These are phyloP conservation scores for Hibiscus mutabilis DNA, from an alignment of 345 rosid genomes.

Conservation along the genomic window DNA sequence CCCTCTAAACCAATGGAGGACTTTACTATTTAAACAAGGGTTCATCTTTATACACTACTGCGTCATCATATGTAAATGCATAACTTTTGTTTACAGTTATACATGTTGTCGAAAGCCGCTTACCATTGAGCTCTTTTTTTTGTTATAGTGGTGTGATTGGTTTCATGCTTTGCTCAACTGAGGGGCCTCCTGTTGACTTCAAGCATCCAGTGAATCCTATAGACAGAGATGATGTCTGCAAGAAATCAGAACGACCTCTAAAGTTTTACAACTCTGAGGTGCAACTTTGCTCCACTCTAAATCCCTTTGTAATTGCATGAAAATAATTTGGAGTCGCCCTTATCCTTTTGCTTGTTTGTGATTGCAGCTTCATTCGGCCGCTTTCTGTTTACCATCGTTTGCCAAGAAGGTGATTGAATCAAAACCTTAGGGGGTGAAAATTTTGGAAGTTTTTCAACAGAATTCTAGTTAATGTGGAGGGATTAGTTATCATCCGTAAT, in stretches of 20 bases:
- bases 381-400: conserved; percentile 89
- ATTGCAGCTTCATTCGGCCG: conserved; percentile 81
- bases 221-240: conserved; percentile 32
- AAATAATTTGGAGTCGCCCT: neutral
- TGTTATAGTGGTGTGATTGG: conserved; percentile 85
- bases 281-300: neutral
- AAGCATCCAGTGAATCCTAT: conserved; percentile 75
- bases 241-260: conserved; percentile 46
- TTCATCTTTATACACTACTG: no score
- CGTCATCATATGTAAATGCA: neutral
- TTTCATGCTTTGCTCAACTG: conserved; percentile 94
- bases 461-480: neutral
- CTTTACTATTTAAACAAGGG: neutral
- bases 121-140: neutral
- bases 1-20: neutral
- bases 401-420: conserved; percentile 83
- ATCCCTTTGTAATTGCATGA: neutral
- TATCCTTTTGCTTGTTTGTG: neutral
- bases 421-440: conserved; percentile 31
- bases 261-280: conserved; percentile 87
- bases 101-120: neutral
- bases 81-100: neutral
- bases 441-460: conserved; percentile 4
- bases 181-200: conserved; percentile 84
- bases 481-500: conserved; percentile 5